Base-by-base conservation (phyloP, 2,329 filamentous ascomycete species). In the Ascochyta viciae-villosae region DNA sequence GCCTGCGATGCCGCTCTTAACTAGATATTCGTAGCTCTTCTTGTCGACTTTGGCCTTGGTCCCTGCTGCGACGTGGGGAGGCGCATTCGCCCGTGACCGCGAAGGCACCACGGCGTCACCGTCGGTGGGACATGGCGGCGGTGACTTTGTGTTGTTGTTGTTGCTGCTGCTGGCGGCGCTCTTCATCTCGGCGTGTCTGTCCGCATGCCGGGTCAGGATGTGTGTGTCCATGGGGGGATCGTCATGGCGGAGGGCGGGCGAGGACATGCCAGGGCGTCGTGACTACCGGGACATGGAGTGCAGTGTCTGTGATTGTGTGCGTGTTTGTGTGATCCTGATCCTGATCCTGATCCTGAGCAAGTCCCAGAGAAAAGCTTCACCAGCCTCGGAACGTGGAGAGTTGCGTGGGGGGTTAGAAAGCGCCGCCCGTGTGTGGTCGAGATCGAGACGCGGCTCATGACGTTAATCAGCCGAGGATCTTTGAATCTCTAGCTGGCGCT, bases 1-100 rank as follows among this genome's bases (percentile, higher is more conserved):
- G 43, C 95, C 95, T 2, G 95, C 94, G 29, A 96, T 78, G 31
- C 91, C 91, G 59, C 90, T 95, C 66, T 91, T 87, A 77, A 92
- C 82, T 39, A 95, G 80, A 77, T 98, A 98, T 66, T 96, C 90
- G 62, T 89, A 80, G 73, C 88, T 95, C 72, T 89, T 87, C 77
- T 88, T 91, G 62, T 89, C 81, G 26, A 85, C 75, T 66, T 82
- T 83, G 62, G 80, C 80, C 59, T 57, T 57, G 27, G 50, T 62
- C 38, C 50, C 53, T 47, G 54, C 54, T 27, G 47, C 52, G 10
- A 12, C 45, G 29, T 43, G 49, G 24, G 35, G 38, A 13, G 31
- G 49, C 41, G 48, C 44, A 10, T 44, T 33, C 29, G 40, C 42
- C 41, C 54, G 53, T 37, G 62, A 52, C 46, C 54, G 61, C 63